Percentiles rank a stretch among this genome's conserved stretches.
Conservation (phyloP, 352 stramenopile genomes). For the Phytophthora pseudosyringae region DNA sequence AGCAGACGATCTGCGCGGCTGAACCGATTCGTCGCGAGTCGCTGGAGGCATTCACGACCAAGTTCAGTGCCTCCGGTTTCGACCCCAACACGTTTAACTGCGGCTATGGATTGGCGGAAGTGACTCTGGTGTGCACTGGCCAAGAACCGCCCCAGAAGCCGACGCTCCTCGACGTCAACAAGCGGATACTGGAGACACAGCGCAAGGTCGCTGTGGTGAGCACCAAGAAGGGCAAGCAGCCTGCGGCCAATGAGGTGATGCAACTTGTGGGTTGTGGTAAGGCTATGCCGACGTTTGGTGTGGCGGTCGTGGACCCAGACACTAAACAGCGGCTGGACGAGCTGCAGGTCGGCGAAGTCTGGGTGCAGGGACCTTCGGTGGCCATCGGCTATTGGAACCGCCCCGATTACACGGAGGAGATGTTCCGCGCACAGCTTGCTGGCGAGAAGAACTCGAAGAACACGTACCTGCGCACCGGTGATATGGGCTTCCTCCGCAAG, state of each 20-base stretch:
- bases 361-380: constrained; percentile 88
- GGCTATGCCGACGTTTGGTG: constrained; percentile 74
- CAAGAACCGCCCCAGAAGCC: constrained; percentile 68
- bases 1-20: constrained; percentile 80
- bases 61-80: constrained; percentile 67
- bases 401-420: constrained; percentile 69
- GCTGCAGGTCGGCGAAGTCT: constrained; percentile 91
- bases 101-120: constrained; percentile 81
- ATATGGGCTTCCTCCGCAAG: constrained; percentile 76
- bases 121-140: constrained; percentile 82
- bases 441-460: constrained; percentile 46
- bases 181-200: constrained; percentile 65
- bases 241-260: constrained; percentile 43
- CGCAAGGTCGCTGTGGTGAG: constrained; percentile 49
- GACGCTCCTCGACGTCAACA: constrained; percentile 72
- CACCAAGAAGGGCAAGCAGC: constrained; percentile 27
- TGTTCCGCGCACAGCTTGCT: constrained; percentile 65
- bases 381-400: constrained; percentile 79
- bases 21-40: constrained; percentile 84
- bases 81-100: constrained; percentile 82
- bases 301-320: constrained; percentile 74
- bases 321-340: constrained; percentile 57
- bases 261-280: constrained; percentile 84
- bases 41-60: constrained; percentile 74
- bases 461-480: constrained; percentile 67